Percentiles rank a stretch among this genome's conserved stretches.
phyloP scores from a whole-genome alignment of 208 protist genomes.

The Kentomonas sorsogonicus region DNA sequence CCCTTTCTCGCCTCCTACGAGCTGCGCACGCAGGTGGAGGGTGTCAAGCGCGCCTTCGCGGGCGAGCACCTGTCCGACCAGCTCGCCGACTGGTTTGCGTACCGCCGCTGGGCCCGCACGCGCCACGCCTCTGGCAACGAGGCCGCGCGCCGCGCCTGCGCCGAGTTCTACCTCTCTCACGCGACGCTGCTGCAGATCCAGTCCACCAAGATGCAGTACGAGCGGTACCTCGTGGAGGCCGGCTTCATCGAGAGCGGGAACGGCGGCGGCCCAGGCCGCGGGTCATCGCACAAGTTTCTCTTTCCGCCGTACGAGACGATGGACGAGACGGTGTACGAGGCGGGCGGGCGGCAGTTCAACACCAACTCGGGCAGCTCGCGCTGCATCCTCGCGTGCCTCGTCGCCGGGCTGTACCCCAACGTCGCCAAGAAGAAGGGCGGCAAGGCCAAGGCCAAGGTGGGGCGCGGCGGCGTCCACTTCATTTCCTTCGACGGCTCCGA shows the following conservation, averaged over 20 bases:
- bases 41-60: conserved; percentile 62
- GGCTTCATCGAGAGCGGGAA: conserved; percentile 68
- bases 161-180: conserved; percentile 74
- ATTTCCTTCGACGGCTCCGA: conserved; percentile 80
- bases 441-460: conserved; percentile 18
- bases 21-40: conserved; percentile 80
- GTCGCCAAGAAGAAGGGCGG: conserved; percentile 57
- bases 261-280: conserved; percentile 1
- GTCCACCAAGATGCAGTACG: conserved; percentile 90
- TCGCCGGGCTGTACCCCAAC: conserved; percentile 95
- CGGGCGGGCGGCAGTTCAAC: conserved; percentile 79
- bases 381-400: conserved; percentile 87
- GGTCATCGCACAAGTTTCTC: conserved; percentile 37
- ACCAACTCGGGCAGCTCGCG: conserved; percentile 74
- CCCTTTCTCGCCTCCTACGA: conserved; percentile 91
- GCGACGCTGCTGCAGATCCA: conserved; percentile 83
- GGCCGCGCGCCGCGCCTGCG: conserved; percentile 64
- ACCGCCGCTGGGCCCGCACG: conserved; percentile 62
- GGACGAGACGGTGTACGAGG: conserved; percentile 76
- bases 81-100: conserved; percentile 85
- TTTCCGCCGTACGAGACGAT: conserved; percentile 64
- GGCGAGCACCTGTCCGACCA: conserved; percentile 83
- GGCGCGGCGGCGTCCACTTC: conserved; percentile 18
- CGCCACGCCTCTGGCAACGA: conserved; percentile 35
- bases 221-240: conserved; percentile 85